These are phyloP conservation scores for Oryza glumipatula DNA, from an alignment of 176 grass and related monocot species.

Conservation along the genomic window DNA sequence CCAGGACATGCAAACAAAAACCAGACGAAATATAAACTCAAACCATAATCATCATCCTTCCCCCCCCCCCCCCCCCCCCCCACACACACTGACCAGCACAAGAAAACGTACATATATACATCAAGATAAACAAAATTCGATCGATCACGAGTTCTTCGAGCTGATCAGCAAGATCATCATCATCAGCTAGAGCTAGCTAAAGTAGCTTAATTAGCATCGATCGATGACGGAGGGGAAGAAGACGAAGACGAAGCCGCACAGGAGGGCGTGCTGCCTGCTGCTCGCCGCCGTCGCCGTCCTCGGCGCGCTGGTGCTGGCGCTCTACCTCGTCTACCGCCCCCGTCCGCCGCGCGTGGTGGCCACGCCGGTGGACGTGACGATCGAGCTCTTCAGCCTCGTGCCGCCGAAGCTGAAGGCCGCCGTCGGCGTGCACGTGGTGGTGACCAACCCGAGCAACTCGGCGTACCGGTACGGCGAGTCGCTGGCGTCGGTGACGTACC, in stretches of 20 bases:
- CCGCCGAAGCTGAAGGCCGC: conserved; percentile 39
- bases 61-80: neutral
- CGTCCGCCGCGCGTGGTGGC: conserved; percentile 51
- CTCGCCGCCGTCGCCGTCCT: conserved; percentile 37
- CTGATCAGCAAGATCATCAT: too few relatives aligned
- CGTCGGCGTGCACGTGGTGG: conserved; percentile 49
- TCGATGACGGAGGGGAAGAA: neutral
- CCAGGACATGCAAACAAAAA: neutral
- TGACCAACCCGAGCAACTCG: conserved; percentile 68
- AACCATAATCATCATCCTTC: neutral
- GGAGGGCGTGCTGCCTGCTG: conserved; percentile 37
- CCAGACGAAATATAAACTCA: conserved; percentile 32
- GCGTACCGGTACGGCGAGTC: conserved; percentile 55
- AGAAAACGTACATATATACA: too few relatives aligned
- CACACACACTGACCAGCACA: neutral
- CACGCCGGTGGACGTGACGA: conserved; percentile 38
- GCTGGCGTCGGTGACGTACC: conserved; percentile 60
- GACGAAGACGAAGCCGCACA: conserved; percentile 14
- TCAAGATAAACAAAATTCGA: too few relatives aligned
- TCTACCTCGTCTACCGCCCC: conserved; percentile 69
- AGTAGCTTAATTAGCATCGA: too few relatives aligned
- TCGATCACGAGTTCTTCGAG: neutral
- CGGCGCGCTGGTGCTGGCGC: conserved; percentile 38
- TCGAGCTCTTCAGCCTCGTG: conserved; percentile 43
- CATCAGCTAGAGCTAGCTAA: too few relatives aligned